Evolutionary conservation across 2,329 filamentous ascomycete species (phyloP), one percentile per base, ranked within the genome.

Genomic region (Daldinia eschscholtzii): DNA sequence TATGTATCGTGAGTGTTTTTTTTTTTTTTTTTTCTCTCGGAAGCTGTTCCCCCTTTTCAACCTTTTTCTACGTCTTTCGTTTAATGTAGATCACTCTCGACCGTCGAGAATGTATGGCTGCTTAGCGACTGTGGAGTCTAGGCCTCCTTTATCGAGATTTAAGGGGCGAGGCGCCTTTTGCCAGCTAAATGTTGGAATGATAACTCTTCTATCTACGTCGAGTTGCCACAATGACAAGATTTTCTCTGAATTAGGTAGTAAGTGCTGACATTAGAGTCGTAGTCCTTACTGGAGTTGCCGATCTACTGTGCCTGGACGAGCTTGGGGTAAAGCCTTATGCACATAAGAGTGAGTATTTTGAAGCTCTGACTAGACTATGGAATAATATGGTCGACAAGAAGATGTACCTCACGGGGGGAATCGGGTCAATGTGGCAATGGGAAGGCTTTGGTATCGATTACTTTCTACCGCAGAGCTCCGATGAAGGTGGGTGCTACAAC

Each of bases 351-450:
- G 72, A 77, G 26, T 83, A 82, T 72, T 66, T 78, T 15, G 73
- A 75, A 0, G 80, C 86, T 1, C 72, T 89, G 0, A 74, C 79
- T 26, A 78, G 83, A 6, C 77, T 90, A 3, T 91, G 88, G 88
- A 75, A 82, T 35, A 88, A 89, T 69, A 89, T 89, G 86, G 83
- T 88, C 0, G 80, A 86, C 44, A 83, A 83, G 63, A 90, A 89
- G 74, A 88, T 90, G 84, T 91, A 88, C 64, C 74, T 89, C 15
- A 91, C 88, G 0, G 88, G 88, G 1, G 88, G 87, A 0, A 85
- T 90, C 57, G 88, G 88, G 0, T 84, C 81, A 0, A 82, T 87
- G 44, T 81, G 84, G 70, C 85, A 89, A 73, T 88, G 85, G 85
- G 85, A 90, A 76, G 87, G 88, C 3, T 89, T 90, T 73, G 87